phyloP scores from a whole-genome alignment of 208 protist species.

The Trichomonas tenax region DNA sequence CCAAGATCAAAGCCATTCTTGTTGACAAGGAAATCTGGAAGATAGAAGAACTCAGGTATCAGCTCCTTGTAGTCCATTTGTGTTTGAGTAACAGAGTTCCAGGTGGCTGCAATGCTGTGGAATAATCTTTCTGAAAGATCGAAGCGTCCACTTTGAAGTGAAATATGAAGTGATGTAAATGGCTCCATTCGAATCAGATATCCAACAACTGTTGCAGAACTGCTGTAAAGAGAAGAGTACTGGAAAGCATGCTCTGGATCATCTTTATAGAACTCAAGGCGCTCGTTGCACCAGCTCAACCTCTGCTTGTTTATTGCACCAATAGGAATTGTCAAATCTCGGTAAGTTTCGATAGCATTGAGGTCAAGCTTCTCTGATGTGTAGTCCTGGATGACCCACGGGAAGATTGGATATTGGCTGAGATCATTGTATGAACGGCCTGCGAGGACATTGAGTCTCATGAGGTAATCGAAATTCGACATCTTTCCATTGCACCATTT shows the following conservation, averaged over 20 bases:
- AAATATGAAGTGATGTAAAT: conserved; percentile 33
- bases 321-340: conserved; percentile 15
- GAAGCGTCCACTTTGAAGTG: neutral
- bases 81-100: neutral
- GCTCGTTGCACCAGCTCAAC: neutral
- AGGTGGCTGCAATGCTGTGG: neutral
- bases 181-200: conserved; percentile 36
- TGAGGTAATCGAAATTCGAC: neutral
- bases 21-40: neutral
- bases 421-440: neutral
- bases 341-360: neutral
- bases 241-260: neutral
- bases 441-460: neutral
- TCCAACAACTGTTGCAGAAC: conserved; percentile 23
- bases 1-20: neutral
- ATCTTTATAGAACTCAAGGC: neutral
- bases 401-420: conserved; percentile 1
- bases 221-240: conserved; percentile 29
- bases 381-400: conserved; percentile 20
- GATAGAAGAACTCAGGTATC: conserved; percentile 10
- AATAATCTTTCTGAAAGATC: neutral
- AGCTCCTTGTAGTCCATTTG: neutral
- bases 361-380: neutral
- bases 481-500: neutral
- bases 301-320: neutral